Base-by-base conservation (phyloP, 2,329 filamentous ascomycete genomes). In the Microcyclosporella mali region DNA sequence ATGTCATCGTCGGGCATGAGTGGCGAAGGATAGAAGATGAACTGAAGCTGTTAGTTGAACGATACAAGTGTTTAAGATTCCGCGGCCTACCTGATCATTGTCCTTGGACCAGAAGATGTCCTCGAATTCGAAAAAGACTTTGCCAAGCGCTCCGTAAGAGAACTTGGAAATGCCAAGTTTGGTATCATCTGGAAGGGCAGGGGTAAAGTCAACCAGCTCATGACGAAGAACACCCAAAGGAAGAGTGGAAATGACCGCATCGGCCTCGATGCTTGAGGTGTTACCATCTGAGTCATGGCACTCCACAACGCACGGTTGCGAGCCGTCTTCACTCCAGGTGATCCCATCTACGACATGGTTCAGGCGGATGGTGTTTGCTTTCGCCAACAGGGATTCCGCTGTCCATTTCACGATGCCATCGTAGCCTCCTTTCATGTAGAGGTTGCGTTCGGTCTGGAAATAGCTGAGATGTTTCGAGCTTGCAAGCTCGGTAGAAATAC, bases 401-500 rank as follows among this genome's bases (percentile, higher is more conserved):
- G 60, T 64, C 67, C 67, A 70, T 28, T 68, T 56, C 18, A 70
- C 61, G 21, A 70, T 66, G 36, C 59, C 63, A 47, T 70, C 67
- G 45, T 70, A 70, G n/a, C 67, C 67, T 29, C 66, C 67, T 51
- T 68, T 68, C 66, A 70, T 69, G 52, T 70, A 69, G 29, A 70
- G 56, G 50, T 70, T 70, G 38, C 67, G 56, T 53, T 70, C 67
- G 1, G 66, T 69, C 19, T 68, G 61, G 40, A 69, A 70, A 43
- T 70, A 70, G 40, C 61, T 63, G 37, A 70, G 55, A 51, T 69
- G 60, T 47, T 68, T 69, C 14, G 66, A 62, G 40, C 66, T 69
- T 14, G 67, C 66, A 42, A 65, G 56, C 35, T 68, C 66, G 21
- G 65, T 63, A 38, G 62, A 64, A 18, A 66, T 69, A 12, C 67